Evolutionary conservation across 306 rosid genomes (phyloP).

Genomic region (Gleditsia sinensis): DNA sequence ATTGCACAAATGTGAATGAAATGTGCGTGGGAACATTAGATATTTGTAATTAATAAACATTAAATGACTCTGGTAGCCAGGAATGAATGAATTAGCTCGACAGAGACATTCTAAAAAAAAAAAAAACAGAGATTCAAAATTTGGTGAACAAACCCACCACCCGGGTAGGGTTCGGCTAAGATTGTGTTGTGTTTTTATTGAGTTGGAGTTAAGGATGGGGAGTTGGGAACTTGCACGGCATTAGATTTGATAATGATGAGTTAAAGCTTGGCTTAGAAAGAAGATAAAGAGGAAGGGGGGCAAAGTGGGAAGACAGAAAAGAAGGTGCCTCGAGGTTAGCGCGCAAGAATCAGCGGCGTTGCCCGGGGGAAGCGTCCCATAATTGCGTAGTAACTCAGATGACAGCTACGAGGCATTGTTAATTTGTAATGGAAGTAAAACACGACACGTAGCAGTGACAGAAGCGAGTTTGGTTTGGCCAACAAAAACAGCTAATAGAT

Average conservation of each 20-base stretch:
- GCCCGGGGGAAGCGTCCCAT: too few relatives aligned
- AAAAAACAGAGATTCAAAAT: background rate
- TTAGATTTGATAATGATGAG: background rate
- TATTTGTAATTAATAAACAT: too few relatives aligned
- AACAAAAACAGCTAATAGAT: background rate
- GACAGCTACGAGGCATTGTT: background rate
- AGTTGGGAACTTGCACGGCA: background rate
- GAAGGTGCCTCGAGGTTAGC: background rate
- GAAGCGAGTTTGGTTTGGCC: background rate
- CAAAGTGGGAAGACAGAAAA: background rate
- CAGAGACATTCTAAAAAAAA: too few relatives aligned
- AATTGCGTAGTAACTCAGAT: background rate
- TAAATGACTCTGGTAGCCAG: too few relatives aligned
- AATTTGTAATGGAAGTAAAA: background rate
- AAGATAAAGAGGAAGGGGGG: background rate
- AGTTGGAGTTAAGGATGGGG: background rate
- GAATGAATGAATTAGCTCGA: too few relatives aligned
- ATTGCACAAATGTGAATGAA: background rate
- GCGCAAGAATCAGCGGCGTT: background rate
- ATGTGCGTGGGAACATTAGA: background rate
- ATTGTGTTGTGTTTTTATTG: background rate
- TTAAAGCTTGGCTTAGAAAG: background rate
- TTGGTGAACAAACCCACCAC: background rate
- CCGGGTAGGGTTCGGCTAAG: background rate
- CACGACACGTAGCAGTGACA: background rate